phyloP scores from a whole-genome alignment of 2,329 filamentous ascomycete genomes.

The Neurospora crassa region DNA sequence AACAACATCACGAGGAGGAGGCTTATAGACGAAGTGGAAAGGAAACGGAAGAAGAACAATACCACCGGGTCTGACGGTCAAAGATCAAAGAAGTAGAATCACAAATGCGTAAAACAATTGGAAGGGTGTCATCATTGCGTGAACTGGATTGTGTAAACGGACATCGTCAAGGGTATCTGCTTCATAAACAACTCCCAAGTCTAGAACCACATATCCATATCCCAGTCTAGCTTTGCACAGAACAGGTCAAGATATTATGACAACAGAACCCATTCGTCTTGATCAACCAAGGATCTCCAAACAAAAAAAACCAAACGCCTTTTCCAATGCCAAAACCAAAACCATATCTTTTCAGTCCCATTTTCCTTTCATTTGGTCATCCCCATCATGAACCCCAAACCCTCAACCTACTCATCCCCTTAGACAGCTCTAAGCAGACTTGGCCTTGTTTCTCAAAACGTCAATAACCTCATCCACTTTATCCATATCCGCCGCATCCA shows the following conservation, averaged over 20 bases:
- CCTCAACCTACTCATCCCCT: not conserved
- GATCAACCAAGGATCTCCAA: not conserved
- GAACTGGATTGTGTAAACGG: not conserved
- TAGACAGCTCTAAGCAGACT: conserved; percentile 19
- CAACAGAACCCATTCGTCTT: not conserved
- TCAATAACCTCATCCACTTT: conserved; percentile 68
- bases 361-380: not conserved
- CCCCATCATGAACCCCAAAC: not conserved
- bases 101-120: not conserved
- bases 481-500: conserved; percentile 85
- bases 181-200: not conserved
- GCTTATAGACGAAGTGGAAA: not conserved
- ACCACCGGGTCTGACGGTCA: not conserved
- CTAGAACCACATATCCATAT: not conserved
- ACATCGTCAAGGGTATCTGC: not conserved
- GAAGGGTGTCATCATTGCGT: not conserved
- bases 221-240: not conserved
- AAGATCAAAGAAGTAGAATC: not conserved
- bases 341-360: conserved; percentile 3
- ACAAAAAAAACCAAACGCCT: not conserved
- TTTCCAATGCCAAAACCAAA: not conserved
- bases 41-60: not conserved
- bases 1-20: not conserved
- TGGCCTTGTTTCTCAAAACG: conserved; percentile 47
- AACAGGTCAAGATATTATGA: not conserved